Percentiles rank a stretch among this genome's conserved stretches.
Conservation (phyloP, 768 basidiomycete genomes). For the Suillus hirtellus region DNA sequence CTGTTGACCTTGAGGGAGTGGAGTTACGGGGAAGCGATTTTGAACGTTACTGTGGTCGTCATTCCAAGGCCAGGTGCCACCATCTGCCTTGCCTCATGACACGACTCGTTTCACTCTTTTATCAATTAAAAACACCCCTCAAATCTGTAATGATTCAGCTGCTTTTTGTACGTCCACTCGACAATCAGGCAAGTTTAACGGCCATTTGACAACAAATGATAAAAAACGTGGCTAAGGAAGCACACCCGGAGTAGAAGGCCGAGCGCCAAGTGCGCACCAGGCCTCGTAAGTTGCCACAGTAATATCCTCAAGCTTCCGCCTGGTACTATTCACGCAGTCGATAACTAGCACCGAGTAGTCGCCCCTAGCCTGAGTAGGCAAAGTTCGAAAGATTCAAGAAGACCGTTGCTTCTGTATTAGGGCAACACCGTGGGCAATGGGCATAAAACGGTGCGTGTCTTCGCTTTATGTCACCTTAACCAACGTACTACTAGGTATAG, state of each 20-base stretch:
- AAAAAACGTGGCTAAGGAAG: conserved; percentile 1
- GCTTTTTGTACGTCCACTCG: conserved; percentile 5
- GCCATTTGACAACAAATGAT: not conserved
- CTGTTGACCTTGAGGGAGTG: not conserved
- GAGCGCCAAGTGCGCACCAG: not conserved
- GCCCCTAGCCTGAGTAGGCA: not conserved
- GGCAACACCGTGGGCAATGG: not conserved
- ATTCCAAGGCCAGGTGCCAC: not conserved
- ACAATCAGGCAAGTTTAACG: not conserved
- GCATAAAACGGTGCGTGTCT: not conserved
- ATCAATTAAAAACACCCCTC: not conserved
- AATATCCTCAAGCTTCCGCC: not conserved
- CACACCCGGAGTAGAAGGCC: not conserved
- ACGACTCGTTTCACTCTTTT: not conserved
- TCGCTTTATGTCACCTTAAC: not conserved
- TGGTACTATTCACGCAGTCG: not conserved
- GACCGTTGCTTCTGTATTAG: not conserved
- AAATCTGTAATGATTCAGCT: not conserved
- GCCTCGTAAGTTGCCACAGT: not conserved
- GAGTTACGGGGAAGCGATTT: conserved; percentile 3
- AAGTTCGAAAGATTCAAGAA: not conserved
- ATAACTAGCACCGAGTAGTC: not conserved
- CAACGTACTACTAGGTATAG: not conserved
- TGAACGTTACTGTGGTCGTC: not conserved
- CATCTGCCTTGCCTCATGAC: not conserved